Evolutionary conservation across 176 grass and related monocot species (phyloP).

Genomic region (Hordeum marinum): DNA sequence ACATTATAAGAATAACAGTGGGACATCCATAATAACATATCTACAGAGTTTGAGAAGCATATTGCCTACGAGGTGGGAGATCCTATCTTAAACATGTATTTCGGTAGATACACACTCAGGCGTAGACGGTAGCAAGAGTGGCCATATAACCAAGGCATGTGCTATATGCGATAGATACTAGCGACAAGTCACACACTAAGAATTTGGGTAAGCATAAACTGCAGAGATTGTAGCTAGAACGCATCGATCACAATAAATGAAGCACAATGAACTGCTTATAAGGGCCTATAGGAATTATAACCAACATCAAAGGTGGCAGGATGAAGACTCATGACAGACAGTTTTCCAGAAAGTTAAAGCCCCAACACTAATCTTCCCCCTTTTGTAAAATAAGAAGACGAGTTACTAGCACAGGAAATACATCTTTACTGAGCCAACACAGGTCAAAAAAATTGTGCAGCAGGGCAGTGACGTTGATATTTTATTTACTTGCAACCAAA

Average conservation of each 20-base stretch:
- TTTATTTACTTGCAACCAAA: neutral
- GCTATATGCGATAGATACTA: neutral
- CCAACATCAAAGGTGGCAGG: neutral
- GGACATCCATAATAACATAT: neutral
- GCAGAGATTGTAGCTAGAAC: neutral
- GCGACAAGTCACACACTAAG: neutral
- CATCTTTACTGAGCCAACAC: neutral
- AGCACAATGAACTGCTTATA: neutral
- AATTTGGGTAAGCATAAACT: neutral
- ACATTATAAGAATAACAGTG: neutral
- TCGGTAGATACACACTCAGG: neutral
- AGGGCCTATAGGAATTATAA: neutral
- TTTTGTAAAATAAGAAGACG: neutral
- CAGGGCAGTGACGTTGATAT: neutral
- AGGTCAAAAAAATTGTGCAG: neutral
- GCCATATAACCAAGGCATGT: neutral
- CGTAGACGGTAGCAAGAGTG: neutral
- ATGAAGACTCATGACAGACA: neutral
- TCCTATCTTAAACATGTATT: neutral
- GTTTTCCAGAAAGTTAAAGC: neutral
- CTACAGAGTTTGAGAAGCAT: neutral
- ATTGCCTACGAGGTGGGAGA: neutral
- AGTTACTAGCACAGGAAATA: neutral
- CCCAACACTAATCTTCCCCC: neutral
- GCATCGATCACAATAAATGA: neutral